Base-by-base conservation (phyloP, 192 early-diverging fungal genomes). In the Mortierella claussenii region DNA sequence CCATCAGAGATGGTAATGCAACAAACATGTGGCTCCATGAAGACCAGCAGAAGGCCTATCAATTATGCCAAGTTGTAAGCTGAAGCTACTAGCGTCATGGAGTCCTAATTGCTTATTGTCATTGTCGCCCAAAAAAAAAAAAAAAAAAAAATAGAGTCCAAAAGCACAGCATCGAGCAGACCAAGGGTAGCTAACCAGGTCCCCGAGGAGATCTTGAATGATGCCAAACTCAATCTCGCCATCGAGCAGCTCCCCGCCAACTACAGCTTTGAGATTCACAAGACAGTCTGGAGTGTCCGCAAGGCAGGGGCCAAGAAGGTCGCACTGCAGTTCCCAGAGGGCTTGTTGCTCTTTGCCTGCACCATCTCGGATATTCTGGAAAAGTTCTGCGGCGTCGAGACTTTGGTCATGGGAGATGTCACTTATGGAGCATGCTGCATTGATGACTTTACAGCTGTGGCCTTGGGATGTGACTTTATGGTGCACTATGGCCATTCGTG, bases 221-320 rank as follows among this genome's bases (percentile, higher is more conserved):
- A 99, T 63, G 74, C 81, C 45, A 75, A 85, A 36, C 83, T 99
- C 21, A 97, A 95, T 76, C 86, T 91, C 46, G 92, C 95, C 4
- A 94, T 99, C 50, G 82, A 89, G 49, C 85, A 89, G 81, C 81
- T 99, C 18, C 98, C 98, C 2, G 71, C 80, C 31, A 99, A 99
- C 84, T 99, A 99, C 86, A 98, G 96, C 85, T 99, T 99, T 88
- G 98, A 99, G 78, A 96, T 99, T 45, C 93, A 97, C 82, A 99
- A 99, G 78, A 94, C 94, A 17, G 80, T 99, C 4, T 95, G 93
- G 93, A 90, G 95, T 73, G 87, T 99, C 28, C 84, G 83, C 49
- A 89, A 90, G 34, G 81, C 89, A 24, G 69, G 79, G 0, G 91
- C 94, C 0, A 95, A 83, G 46, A 91, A 90, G 82, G 94, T 98